Evolutionary conservation across 768 basidiomycete species (phyloP).

Genomic region (Lentinus brumalis): DNA sequence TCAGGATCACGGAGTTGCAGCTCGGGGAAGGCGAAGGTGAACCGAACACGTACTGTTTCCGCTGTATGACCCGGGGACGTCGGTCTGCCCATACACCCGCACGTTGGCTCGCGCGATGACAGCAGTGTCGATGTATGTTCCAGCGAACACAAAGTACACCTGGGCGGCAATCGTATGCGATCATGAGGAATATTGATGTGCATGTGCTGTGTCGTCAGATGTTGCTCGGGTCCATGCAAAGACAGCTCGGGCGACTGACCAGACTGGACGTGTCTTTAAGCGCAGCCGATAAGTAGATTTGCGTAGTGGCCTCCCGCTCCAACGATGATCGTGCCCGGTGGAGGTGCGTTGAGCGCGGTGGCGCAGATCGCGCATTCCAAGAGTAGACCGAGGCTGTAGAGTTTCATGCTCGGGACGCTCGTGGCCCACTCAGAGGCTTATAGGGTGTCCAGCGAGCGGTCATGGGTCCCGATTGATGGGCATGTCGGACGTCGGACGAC

Average conservation of each 20-base stretch:
- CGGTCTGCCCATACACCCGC: conserved; percentile 24
- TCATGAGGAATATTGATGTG: no score
- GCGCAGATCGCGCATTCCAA: neutral
- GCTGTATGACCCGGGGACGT: conserved; percentile 18
- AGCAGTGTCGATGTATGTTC: conserved; percentile 23
- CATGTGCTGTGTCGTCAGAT: no score
- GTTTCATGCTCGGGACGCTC: no score
- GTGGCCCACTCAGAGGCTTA: no score
- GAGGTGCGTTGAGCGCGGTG: conserved; percentile 21
- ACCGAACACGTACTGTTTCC: conserved; percentile 23
- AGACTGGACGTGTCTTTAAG: conserved; percentile 24
- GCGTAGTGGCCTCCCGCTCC: conserved; percentile 22
- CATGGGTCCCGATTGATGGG: no score
- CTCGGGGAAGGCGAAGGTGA: no score
- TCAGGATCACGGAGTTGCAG: no score
- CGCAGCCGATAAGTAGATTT: conserved; percentile 18
- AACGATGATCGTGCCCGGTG: conserved; percentile 24
- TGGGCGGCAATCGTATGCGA: neutral
- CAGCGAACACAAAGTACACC: conserved; percentile 24
- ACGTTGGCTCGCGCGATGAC: conserved; percentile 23
- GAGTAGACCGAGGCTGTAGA: no score
- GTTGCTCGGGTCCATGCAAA: no score
- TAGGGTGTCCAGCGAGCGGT: no score
- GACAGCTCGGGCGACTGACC: conserved; percentile 2
- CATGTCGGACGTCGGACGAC: no score